These are phyloP conservation scores for Blepharisma undulans DNA, from an alignment of 169 alveolate genomes.

Conservation along the genomic window DNA sequence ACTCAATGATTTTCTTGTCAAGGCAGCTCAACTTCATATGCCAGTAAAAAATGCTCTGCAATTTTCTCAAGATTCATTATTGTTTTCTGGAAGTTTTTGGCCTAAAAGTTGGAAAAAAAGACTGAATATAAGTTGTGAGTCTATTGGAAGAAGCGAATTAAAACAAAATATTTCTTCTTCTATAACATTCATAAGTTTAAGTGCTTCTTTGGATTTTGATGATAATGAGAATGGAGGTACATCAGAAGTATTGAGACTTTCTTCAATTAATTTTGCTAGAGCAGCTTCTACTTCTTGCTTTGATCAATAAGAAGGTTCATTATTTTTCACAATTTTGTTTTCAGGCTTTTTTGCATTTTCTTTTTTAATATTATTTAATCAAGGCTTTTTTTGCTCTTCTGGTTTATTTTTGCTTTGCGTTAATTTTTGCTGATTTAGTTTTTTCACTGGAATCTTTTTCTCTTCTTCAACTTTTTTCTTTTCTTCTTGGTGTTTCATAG, in stretches of 20 bases:
- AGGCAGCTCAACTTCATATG: neutral
- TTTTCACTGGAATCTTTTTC: neutral
- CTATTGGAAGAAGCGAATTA: neutral
- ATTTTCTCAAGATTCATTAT: neutral
- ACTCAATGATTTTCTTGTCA: neutral
- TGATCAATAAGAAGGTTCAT: neutral
- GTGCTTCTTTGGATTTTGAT: neutral
- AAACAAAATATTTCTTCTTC: neutral
- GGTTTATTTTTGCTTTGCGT: too few species aligned
- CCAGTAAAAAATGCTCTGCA: neutral
- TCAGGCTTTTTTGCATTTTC: neutral
- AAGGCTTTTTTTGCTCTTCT: neutral
- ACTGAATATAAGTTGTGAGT: neutral
- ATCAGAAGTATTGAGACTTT: neutral
- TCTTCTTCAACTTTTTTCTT: neutral
- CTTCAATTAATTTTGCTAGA: neutral
- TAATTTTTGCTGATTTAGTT: neutral
- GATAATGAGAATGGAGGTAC: neutral
- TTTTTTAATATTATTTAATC: neutral
- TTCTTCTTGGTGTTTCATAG: neutral
- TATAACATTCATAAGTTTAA: neutral
- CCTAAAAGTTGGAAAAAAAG: neutral
- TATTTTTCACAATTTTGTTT: neutral
- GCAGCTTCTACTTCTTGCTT: neutral
- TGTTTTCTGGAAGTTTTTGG: neutral